phyloP scores from a whole-genome alignment of 495 filamentous ascomycete genomes.

The Cetradonia linearis region DNA sequence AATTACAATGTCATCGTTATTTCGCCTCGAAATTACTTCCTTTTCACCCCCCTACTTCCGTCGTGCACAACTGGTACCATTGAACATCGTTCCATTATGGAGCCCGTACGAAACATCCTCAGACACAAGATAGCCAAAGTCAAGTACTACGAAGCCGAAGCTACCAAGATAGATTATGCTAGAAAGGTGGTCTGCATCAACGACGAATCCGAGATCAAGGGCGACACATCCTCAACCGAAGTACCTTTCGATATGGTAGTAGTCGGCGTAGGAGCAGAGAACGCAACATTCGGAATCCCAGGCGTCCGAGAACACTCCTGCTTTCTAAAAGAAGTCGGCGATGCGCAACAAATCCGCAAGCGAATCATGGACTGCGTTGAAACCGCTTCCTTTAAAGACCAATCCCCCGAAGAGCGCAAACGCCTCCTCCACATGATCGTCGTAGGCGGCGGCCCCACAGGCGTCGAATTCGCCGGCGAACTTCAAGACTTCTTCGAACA shows the following conservation, averaged over 20 bases:
- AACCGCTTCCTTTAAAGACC: slow-evolving; percentile 96
- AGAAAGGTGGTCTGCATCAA: slow-evolving; percentile 78
- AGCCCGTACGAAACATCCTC: slow-evolving; percentile 89
- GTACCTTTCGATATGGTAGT: slow-evolving; percentile 98
- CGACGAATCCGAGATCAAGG: slow-evolving; percentile 89
- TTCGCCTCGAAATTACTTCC: slow-evolving; percentile 97
- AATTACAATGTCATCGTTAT: slow-evolving; percentile 97
- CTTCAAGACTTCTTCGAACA: slow-evolving; percentile 98
- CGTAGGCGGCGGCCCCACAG: slow-evolving; percentile 93
- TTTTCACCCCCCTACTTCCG: slow-evolving; percentile 94
- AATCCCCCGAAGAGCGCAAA: slow-evolving; percentile 78
- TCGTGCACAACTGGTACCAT: slow-evolving; percentile 95
- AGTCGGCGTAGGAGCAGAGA: slow-evolving; percentile 92
- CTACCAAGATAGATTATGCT: slow-evolving; percentile 90
- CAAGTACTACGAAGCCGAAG: slow-evolving; percentile 96
- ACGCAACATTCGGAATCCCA: slow-evolving; percentile 95
- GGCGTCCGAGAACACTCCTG: slow-evolving; percentile 91
- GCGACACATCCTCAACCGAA: slow-evolving; percentile 69
- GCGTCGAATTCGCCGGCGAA: slow-evolving; percentile 97
- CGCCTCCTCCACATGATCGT: slow-evolving; percentile 98
- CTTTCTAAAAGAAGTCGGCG: slow-evolving; percentile 96
- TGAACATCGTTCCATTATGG: slow-evolving; percentile 99
- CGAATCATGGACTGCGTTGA: slow-evolving; percentile 99
- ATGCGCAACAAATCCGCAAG: slow-evolving; percentile 91
- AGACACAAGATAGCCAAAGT: slow-evolving; percentile 84